Base-by-base conservation (phyloP, 148 eudicot genomes). In the Cornus suecica region DNA sequence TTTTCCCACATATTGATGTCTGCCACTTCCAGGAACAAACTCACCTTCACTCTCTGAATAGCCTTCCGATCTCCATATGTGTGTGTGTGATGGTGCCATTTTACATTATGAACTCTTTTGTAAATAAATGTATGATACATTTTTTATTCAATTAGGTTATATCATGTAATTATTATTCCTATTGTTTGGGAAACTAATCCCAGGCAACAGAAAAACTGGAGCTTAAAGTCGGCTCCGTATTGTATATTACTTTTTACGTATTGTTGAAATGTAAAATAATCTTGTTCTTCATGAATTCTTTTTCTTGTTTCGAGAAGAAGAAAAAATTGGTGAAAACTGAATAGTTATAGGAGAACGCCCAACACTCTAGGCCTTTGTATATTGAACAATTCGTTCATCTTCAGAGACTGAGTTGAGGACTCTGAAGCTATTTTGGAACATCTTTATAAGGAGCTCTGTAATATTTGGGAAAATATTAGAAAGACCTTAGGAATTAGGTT, bases 21-120 rank as follows among this genome's bases (percentile, higher is more conserved):
- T 74, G 27, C 60, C 69, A 74, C 64, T 73, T 74, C 20, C 69
- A 64, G 76, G 76, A 74, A 74, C 76, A 41, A 27, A 20, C 60
- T 18, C 37, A 37, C 32, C 68, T 23, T n/a, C 22, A 58, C n/a
- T 27, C 23, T 58, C 8, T 45, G 69, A 74, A 63, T 74, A 16
- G 13, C 28, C 45, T 74, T 64, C 69, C 64, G 60, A 42, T 4
- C 26, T 64, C 69, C 37, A 37, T 64, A 64, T 74, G 69, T 20
- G 5, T 27, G 26, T 41, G 34, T 24, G 29, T 26, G 69, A 34
- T 22, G 54, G 20, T 16, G 22, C 32, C 56, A 15, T 28, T 62
- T 52, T 60, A 16, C 42, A 24, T 61, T 18, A 16, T 27, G 7
- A 23, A 56, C 51, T n/a, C 52, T n/a, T 61, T 25, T 32, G 65